These are phyloP conservation scores for Suhomyces chickasaworum DNA, from an alignment of 1,139 yeast species.

Conservation along the genomic window DNA sequence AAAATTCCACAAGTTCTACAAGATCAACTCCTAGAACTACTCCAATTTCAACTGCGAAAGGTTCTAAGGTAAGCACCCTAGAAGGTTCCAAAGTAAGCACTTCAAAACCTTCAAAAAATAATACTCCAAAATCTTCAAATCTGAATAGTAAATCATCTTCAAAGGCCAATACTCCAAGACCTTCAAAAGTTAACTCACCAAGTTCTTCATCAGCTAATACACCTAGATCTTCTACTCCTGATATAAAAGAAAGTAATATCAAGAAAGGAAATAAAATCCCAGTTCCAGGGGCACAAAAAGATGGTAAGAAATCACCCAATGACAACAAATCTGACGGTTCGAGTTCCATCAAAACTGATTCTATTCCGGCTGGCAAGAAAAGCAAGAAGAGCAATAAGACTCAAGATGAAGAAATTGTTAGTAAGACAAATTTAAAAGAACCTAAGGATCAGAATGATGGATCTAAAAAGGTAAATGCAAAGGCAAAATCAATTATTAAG, in stretches of 20 bases:
- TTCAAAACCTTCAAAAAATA: background rate
- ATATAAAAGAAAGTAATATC: background rate
- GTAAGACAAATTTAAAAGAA: too few relatives aligned
- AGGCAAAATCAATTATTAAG: too few relatives aligned
- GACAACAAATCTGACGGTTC: background rate
- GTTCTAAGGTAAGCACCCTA: background rate
- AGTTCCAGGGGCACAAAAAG: background rate
- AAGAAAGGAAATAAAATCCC: background rate
- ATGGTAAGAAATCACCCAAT: background rate
- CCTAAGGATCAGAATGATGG: background rate
- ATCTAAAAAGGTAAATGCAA: background rate
- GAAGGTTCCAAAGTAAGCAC: slow-evolving; percentile 1
- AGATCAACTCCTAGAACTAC: too few relatives aligned
- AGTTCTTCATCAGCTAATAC: background rate
- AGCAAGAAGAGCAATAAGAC: background rate
- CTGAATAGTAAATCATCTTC: slow-evolving; percentile 1
- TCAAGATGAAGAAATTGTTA: too few relatives aligned
- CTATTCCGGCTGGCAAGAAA: background rate
- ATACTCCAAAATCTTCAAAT: slow-evolving; percentile 7
- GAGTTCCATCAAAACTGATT: background rate
- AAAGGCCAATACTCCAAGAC: slow-evolving; percentile 4
- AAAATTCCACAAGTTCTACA: too few relatives aligned
- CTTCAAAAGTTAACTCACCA: background rate
- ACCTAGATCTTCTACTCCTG: slow-evolving; percentile 12
- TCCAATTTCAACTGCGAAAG: too few relatives aligned